Evolutionary conservation across 2,329 filamentous ascomycete species (phyloP), one percentile per base, ranked within the genome.

Genomic region (Ophiocordyceps sinensis): DNA sequence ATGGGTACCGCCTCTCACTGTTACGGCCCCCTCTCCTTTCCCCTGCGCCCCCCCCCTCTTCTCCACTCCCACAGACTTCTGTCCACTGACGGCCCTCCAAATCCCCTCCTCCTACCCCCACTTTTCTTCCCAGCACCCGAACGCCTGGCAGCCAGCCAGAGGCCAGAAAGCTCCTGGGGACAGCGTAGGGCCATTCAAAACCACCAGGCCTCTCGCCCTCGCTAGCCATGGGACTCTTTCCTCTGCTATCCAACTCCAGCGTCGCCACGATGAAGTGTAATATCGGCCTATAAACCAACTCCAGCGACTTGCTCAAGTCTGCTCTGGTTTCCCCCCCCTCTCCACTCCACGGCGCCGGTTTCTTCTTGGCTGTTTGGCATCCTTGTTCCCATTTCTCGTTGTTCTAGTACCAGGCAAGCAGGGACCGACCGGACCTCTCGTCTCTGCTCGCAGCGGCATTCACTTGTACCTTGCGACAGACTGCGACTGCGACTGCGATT

Each of bases 281-380:
- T 59, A 66, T 53, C 55, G 61, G 60, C 62, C 62, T 72, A 58
- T 74, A 66, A 65, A 66, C 48, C 51, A 57, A 58, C 60, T 56
- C 62, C 64, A 66, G 65, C 70, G 68, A 69, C 69, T 71, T 61
- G 60, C 57, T 52, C 65, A 65, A 71, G 70, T 73, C 69, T 70
- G 70, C 70, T 71, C 53, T 53, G 58, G 60, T 54, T 44, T 53
- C 17, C 11, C 12, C 17, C 19, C 54, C 32, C 10, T 58, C 53
- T 57, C 60, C 56, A 56, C 58, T 63, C 59, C 52, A 59, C 59
- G 55, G 53, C 58, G 51, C 56, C 51, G 45, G 51, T 9, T 34
- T 15, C 32, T 15, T 14, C 8, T 9, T 34, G 32, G n/a, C n/a
- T n/a, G n/a, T n/a, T n/a, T n/a, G n/a, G n/a, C n/a, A n/a, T 15